Evolutionary conservation across 768 basidiomycete genomes (phyloP), one percentile per base, ranked within the genome.

Genomic region (Cystobasidium onofrii): DNA sequence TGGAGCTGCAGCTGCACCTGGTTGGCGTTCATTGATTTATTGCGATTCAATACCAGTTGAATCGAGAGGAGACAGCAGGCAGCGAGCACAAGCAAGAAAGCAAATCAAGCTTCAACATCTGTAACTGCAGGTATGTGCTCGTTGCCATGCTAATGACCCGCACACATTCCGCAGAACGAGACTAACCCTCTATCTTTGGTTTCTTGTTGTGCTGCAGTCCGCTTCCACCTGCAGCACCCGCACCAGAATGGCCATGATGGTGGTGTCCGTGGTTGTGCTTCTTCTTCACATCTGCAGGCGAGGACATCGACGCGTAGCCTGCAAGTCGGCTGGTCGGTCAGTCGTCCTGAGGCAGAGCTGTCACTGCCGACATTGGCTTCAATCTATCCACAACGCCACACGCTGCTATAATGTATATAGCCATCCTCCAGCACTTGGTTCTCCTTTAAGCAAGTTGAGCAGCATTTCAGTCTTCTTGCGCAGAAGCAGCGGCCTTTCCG

Each of bases 141-240:
- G 9, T 3, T 12, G 39, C 39, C 46, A n/a, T 3, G 10, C 18
- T 20, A 15, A n/a, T 20, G 46, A 50, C 10, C n/a, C 18, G 46
- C n/a, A 20, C 46, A 50, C 9, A n/a, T 20, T 9, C 46, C 46
- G 46, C 46, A 50, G 57, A 27, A 20, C 57, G 33, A 27, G 57
- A 60, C 57, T 60, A 27, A 60, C 57, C 57, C 57, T 60, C 57
- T 60, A 60, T 29, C 57, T 60, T 60, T 60, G 57, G 57, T 60
- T 60, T 60, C 57, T 60, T 60, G 27, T 27, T 60, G 6, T 60
- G 57, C 25, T 34, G 29, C 25, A 1, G 7, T 27, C 29, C 25
- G 15, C 29, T 29, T 60, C 13, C 57, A 34, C 57, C 27, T 29
- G 57, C 57, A 60, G 33, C 57, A 60, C 12, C 57, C 15, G 12